Conservation (phyloP, 164 flowering plant species). For the Magnolia changhungtana region DNA sequence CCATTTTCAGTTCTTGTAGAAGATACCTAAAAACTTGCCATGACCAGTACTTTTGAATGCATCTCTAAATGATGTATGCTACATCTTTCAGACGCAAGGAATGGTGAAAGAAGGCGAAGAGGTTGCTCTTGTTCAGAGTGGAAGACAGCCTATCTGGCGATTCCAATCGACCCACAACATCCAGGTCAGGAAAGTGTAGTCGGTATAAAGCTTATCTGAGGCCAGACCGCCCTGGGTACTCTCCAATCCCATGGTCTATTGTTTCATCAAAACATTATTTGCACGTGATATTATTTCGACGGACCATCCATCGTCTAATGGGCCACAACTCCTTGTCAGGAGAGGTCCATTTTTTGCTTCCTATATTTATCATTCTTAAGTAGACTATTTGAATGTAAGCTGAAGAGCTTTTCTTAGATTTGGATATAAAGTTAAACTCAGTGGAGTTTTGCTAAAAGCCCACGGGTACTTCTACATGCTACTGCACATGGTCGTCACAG, state of each 20-base stretch:
- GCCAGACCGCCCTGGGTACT: neutral
- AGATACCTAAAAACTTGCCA: neutral
- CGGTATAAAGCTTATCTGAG: too few species aligned
- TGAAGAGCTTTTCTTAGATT: too few species aligned
- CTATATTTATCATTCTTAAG: too few species aligned
- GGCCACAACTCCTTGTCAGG: neutral
- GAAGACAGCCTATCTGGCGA: conserved; percentile 93
- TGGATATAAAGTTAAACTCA: too few species aligned
- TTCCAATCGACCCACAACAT: conserved; percentile 89
- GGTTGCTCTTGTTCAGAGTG: conserved; percentile 91
- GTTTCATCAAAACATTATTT: neutral
- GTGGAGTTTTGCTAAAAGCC: too few species aligned
- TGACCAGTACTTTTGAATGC: neutral
- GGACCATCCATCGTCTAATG: neutral
- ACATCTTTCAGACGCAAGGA: conserved; percentile 60
- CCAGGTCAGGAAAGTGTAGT: conserved; percentile 73
- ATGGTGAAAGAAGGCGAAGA: conserved; percentile 93
- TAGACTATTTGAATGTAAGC: too few species aligned
- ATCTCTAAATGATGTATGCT: neutral
- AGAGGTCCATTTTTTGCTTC: neutral
- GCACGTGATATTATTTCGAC: neutral
- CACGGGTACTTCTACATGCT: too few species aligned
- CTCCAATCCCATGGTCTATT: neutral
- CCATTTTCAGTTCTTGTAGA: neutral
- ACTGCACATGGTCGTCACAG: too few species aligned